These are phyloP conservation scores for Chara braunii DNA, from an alignment of 139 green algal species.

Conservation along the genomic window DNA sequence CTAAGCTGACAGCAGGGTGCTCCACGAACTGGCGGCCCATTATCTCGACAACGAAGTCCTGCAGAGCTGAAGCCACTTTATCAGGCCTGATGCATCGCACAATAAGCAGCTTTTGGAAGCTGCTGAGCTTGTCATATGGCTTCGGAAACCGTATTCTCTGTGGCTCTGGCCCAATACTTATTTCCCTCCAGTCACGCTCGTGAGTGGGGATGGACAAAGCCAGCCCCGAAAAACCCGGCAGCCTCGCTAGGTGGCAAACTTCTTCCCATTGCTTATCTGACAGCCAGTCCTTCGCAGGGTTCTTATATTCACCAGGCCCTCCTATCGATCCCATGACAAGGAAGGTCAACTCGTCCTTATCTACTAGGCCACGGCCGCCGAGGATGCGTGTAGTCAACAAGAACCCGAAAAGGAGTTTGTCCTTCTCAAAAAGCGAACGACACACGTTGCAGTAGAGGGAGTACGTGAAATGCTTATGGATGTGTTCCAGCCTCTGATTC, in stretches of 20 bases:
- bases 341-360: conserved; percentile 62
- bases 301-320: conserved; percentile 31
- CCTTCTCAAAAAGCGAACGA: conserved; percentile 46
- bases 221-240: conserved; percentile 15
- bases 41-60: conserved; percentile 23
- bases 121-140: not conserved
- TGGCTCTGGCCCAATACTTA: too few relatives aligned
- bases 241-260: conserved; percentile 34
- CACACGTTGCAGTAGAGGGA: conserved; percentile 47
- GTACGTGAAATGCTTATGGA: conserved; percentile 46
- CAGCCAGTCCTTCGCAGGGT: conserved; percentile 63
- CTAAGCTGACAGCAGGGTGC: conserved; percentile 39
- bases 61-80: conserved; percentile 35
- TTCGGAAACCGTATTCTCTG: too few relatives aligned
- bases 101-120: conserved; percentile 35
- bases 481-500: conserved; percentile 26
- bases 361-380: conserved; percentile 45
- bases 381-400: conserved; percentile 37
- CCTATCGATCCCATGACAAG: conserved; percentile 52
- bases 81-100: conserved; percentile 40
- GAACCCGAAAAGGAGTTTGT: conserved; percentile 49
- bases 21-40: conserved; percentile 33
- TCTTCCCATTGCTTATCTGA: conserved; percentile 50
- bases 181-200: conserved; percentile 18
- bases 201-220: conserved; percentile 15